Conservation (phyloP, 2,329 filamentous ascomycete species). For the Phialophora verrucosa region DNA sequence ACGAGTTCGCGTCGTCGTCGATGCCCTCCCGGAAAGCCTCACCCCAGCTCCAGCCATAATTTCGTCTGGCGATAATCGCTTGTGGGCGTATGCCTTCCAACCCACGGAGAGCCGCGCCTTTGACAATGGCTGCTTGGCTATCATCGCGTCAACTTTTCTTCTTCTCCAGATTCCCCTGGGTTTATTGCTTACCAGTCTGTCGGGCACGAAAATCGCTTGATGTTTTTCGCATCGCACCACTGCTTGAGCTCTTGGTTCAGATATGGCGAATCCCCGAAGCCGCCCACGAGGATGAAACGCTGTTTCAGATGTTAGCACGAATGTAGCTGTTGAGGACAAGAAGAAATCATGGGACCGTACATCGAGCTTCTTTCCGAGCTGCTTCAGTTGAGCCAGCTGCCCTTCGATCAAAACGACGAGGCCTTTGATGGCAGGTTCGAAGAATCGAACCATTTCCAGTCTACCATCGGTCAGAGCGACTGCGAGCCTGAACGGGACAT, state of each 20-base stretch:
- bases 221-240: not conserved
- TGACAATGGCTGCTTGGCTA: not conserved
- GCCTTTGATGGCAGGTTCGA: not conserved
- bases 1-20: slow-evolving; percentile 8
- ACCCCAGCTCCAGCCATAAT: slow-evolving; percentile 7
- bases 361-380: not conserved
- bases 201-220: not conserved
- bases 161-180: not conserved
- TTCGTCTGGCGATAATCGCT: slow-evolving; percentile 1
- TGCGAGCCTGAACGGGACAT: no score
- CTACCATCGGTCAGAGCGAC: not conserved
- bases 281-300: not conserved
- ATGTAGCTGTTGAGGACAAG: no score
- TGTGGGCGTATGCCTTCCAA: not conserved
- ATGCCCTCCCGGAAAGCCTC: slow-evolving; percentile 8
- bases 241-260: not conserved
- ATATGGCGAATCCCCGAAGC: not conserved
- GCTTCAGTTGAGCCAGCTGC: not conserved
- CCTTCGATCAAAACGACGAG: slow-evolving; percentile 4
- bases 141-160: not conserved
- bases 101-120: not conserved
- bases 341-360: not conserved
- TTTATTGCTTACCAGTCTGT: not conserved
- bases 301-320: not conserved
- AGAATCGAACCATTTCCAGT: not conserved